phyloP scores from a whole-genome alignment of 106 monocot genomes.

The Agapanthus africanus region DNA sequence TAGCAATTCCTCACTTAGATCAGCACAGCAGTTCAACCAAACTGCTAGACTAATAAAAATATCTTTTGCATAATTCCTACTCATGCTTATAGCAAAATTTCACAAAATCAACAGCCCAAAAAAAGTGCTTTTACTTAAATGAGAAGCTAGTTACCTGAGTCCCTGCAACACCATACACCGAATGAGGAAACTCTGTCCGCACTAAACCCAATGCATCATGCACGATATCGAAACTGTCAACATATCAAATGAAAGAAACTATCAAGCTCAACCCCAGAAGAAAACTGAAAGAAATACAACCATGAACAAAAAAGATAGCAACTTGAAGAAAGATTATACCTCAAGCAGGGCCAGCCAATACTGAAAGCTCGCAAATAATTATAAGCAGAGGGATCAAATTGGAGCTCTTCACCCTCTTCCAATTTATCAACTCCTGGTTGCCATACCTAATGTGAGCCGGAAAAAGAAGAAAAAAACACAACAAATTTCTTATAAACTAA shows the following conservation, averaged over 20 bases:
- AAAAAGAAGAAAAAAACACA: not conserved
- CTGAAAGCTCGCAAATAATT: slow-evolving; percentile 83
- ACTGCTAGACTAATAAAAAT: not conserved
- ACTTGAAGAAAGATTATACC: slow-evolving; percentile 31
- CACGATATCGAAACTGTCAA: slow-evolving; percentile 80
- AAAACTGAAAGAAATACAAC: too few species aligned
- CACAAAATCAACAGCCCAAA: not conserved
- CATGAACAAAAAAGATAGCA: too few species aligned
- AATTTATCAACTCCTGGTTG: slow-evolving; percentile 83
- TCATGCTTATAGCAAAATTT: not conserved
- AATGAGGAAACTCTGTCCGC: slow-evolving; percentile 90
- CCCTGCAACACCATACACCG: slow-evolving; percentile 82
- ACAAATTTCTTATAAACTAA: too few species aligned
- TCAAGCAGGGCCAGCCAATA: slow-evolving; percentile 95
- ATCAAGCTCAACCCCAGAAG: too few species aligned
- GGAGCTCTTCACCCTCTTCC: slow-evolving; percentile 98
- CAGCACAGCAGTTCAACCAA: not conserved
- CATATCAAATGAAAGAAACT: not conserved
- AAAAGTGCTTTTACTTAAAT: not conserved
- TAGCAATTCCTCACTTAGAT: not conserved
- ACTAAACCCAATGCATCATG: slow-evolving; percentile 85
- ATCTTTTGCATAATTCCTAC: not conserved
- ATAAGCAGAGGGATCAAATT: slow-evolving; percentile 85
- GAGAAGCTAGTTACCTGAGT: slow-evolving; percentile 60
- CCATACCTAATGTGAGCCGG: slow-evolving; percentile 54